Conservation (phyloP, 441 rosid genomes). For the Bocquillonia castaneifolia region DNA sequence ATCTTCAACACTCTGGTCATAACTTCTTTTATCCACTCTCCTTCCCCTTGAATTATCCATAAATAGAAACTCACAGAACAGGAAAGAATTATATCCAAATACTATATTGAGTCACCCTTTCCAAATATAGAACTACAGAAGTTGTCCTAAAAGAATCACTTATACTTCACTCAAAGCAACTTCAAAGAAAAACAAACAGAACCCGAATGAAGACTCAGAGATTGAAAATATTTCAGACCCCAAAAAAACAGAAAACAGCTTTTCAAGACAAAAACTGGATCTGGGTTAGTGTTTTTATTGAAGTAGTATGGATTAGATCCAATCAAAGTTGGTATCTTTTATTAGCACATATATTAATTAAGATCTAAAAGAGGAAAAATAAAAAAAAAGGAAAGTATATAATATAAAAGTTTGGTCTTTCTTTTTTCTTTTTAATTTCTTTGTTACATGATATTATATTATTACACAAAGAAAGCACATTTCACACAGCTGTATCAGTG, state of each 20-base stretch:
- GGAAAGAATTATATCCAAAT: too few relatives aligned
- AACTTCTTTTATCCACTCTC: constrained; percentile 50
- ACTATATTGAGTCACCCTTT: neutral
- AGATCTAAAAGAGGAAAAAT: too few relatives aligned
- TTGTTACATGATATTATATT: neutral
- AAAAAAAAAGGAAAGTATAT: constrained; percentile 1
- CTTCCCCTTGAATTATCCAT: constrained; percentile 70
- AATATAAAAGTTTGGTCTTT: constrained; percentile 9
- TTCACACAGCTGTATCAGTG: constrained; percentile 9
- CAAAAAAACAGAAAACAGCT: constrained; percentile 15
- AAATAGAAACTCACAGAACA: constrained; percentile 24
- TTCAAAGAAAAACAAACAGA: constrained; percentile 34
- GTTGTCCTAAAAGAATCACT: constrained; percentile 2
- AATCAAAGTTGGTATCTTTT: constrained; percentile 25
- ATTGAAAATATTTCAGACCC: constrained; percentile 22
- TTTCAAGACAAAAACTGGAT: constrained; percentile 34
- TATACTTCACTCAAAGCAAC: constrained; percentile 25
- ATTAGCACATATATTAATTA: constrained; percentile 13
- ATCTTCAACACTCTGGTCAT: constrained; percentile 54
- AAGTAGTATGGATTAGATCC: constrained; percentile 42
- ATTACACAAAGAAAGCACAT: neutral
- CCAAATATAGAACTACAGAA: constrained; percentile 10
- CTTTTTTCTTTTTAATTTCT: neutral
- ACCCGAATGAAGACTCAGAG: neutral
- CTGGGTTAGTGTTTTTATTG: constrained; percentile 28